Conservation (phyloP, 2,329 filamentous ascomycete genomes). For the Talaromyces sp. region DNA sequence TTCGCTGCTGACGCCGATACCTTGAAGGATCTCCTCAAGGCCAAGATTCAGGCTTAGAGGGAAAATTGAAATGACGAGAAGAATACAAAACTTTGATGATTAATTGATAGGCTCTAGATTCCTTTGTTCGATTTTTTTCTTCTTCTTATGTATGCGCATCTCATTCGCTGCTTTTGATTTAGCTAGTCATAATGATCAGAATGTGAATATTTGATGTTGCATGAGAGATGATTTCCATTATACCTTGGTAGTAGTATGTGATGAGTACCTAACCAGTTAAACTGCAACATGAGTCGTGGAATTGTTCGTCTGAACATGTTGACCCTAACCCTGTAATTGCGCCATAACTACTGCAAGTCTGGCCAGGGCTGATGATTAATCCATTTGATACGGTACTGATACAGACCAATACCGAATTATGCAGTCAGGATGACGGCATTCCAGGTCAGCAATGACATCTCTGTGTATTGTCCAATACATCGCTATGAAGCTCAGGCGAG, state of each 20-base stretch:
- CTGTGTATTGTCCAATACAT: not conserved
- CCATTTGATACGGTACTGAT: not conserved
- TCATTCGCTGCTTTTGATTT: not conserved
- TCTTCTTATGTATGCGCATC: not conserved
- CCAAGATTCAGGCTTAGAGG: conserved; percentile 63
- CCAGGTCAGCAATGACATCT: not conserved
- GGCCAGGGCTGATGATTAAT: not conserved
- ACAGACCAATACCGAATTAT: not conserved
- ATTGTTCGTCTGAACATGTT: too few relatives aligned
- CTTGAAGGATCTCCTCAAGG: conserved; percentile 84
- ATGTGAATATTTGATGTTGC: not conserved
- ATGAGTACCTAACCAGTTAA: too few relatives aligned
- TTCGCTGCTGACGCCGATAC: conserved; percentile 94
- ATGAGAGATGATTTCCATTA: too few relatives aligned
- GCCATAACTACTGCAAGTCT: not conserved
- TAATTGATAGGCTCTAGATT: conserved; percentile 6
- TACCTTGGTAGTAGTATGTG: too few relatives aligned
- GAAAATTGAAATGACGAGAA: not conserved
- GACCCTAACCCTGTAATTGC: not conserved
- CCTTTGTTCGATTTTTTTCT: not conserved
- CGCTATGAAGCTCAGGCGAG: not conserved
- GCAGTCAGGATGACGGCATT: conserved; percentile 1
- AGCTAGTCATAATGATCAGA: conserved; percentile 1
- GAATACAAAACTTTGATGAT: conserved; percentile 6
- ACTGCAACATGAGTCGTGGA: too few relatives aligned